Evolutionary conservation across 2,329 filamentous ascomycete genomes (phyloP).

Genomic region (Beauveria australis): DNA sequence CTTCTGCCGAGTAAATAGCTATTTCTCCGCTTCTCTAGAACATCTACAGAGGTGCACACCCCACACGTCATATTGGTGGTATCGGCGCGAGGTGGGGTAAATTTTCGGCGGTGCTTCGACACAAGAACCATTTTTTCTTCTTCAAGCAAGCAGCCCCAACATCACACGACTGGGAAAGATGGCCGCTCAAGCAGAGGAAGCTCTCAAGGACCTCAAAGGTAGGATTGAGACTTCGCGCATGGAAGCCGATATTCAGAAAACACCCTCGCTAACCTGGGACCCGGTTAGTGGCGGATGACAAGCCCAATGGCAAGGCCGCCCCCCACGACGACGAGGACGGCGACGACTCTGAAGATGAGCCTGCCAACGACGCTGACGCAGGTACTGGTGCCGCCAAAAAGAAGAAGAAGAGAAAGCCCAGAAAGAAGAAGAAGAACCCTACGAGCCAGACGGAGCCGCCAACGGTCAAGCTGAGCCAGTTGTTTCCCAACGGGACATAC

Average conservation of each 20-base stretch:
- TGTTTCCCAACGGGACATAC: slow-evolving; percentile 66
- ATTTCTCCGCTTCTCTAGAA: background rate
- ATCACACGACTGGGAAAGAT: slow-evolving; percentile 24
- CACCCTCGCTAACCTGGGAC: background rate
- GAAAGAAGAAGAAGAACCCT: slow-evolving; percentile 70
- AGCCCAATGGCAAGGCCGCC: slow-evolving; percentile 32
- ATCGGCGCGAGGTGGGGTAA: slow-evolving; percentile 9
- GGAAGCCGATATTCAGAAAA: background rate
- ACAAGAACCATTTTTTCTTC: slow-evolving; percentile 5
- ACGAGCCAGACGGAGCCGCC: slow-evolving; percentile 69
- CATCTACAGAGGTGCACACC: background rate
- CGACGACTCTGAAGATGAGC: slow-evolving; percentile 43
- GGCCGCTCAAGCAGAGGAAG: slow-evolving; percentile 36
- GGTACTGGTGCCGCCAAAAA: slow-evolving; percentile 31
- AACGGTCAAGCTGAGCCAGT: slow-evolving; percentile 58
- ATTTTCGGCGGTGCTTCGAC: slow-evolving; percentile 2
- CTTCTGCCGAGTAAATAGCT: background rate
- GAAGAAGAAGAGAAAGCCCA: slow-evolving; percentile 73
- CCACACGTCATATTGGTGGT: background rate
- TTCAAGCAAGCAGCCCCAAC: slow-evolving; percentile 6
- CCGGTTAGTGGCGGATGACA: slow-evolving; percentile 31
- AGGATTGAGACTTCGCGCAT: slow-evolving; percentile 1
- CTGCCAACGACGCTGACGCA: slow-evolving; percentile 24
- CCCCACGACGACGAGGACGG: slow-evolving; percentile 42
- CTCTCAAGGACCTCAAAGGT: slow-evolving; percentile 37